Base-by-base conservation (phyloP, 352 stramenopile species). In the Globisporangium alternatum region DNA sequence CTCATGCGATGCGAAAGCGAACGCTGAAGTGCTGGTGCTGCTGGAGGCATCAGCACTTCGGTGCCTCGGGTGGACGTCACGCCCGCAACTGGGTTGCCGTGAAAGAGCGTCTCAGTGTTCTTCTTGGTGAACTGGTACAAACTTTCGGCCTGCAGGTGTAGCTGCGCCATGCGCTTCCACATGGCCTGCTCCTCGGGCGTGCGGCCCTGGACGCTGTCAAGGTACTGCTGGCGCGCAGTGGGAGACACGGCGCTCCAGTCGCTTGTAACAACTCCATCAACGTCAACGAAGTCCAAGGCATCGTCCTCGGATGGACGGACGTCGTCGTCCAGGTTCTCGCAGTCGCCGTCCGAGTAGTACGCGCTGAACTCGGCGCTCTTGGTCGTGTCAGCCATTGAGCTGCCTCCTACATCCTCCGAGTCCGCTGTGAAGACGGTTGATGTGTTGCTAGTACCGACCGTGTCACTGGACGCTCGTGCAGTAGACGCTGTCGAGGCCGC, bases 51-150 rank as follows among this genome's bases (percentile, higher is more conserved):
- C 43, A 48, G 43, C 43, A 21, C 5, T 48, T 22, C 43, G 5
- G 17, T n/a, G 17, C 17, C 15, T 21, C 13, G 2, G 13, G 13
- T 21, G 41, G 41, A 21, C 7, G 4, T 47, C 22, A 21, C 22
- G 5, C 49, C 7, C 12, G 13, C 30, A 3, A 0, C 48, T 21
- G 15, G 30, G 49, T 21, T 13, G 51, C 22, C 25, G 17, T 56
- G 51, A 21, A 60, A 35, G 5, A 62, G 25, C 10, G 41, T 54
- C 45, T 41, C 56, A 3, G 56, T 62, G 41, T 62, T 64, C 48
- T 47, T 56, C 47, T 64, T 64, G 6, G 59, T 64, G 59, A 56
- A 56, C 33, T 64, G 59, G 59, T 64, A 64, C 12, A 57, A 9
- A 6, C 37, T 49, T 33, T 64, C 59, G 10, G 59, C 59, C 47